Evolutionary conservation across 2,329 filamentous ascomycete species (phyloP).

Genomic region (Aspergillus sp.): DNA sequence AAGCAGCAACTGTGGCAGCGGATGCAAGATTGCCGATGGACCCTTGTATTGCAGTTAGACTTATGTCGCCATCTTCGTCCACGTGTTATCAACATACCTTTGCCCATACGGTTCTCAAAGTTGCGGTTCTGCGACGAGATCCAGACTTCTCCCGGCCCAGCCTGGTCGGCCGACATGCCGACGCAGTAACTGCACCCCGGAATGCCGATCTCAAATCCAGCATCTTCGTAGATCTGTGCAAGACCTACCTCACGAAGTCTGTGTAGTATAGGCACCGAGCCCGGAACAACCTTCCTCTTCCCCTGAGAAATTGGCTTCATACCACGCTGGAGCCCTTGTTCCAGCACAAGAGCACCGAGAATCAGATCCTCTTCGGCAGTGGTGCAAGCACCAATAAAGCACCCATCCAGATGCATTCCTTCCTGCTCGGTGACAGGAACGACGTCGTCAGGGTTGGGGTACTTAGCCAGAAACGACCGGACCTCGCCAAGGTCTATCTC

Average conservation of each 20-base stretch:
- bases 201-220: constrained; percentile 46
- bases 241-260: constrained; percentile 40
- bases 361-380: constrained; percentile 51
- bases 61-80: neutral
- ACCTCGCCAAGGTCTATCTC: constrained; percentile 44
- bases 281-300: constrained; percentile 46
- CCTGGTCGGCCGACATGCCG: constrained; percentile 46
- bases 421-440: constrained; percentile 42
- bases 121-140: constrained; percentile 52
- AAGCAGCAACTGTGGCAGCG: constrained; percentile 51
- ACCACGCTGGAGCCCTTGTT: constrained; percentile 40
- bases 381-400: constrained; percentile 53
- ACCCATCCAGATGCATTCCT: constrained; percentile 42
- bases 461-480: constrained; percentile 42
- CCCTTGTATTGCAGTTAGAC: constrained; percentile 25
- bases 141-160: constrained; percentile 47
- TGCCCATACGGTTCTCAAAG: constrained; percentile 51
- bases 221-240: constrained; percentile 41
- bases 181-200: constrained; percentile 52
- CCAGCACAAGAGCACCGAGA: constrained; percentile 45
- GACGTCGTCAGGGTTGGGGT: constrained; percentile 50
- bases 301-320: constrained; percentile 34
- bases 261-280: constrained; percentile 43
- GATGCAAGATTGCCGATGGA: constrained; percentile 50
- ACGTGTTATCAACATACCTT: constrained; percentile 28